Evolutionary conservation across 495 filamentous ascomycete genomes (phyloP).

Genomic region (Umbilicaria muhlenbergii): DNA sequence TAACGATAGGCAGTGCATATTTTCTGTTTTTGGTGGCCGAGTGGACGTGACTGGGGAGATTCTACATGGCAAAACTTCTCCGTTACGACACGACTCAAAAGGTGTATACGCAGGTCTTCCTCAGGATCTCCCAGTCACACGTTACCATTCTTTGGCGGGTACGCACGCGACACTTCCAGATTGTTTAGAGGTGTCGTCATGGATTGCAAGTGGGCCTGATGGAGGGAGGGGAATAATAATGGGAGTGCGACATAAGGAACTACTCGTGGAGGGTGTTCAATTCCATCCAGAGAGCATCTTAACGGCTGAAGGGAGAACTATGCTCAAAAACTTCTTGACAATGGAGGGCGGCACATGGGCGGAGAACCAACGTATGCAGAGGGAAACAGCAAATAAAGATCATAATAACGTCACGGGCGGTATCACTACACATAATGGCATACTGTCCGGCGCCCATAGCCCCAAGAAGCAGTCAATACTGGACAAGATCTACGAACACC

Average conservation of each 20-base stretch:
- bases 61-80: conserved; percentile 90
- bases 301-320: conserved; percentile 69
- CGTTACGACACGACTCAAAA: conserved; percentile 71
- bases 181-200: conserved; percentile 82
- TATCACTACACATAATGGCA: not conserved
- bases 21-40: conserved; percentile 75
- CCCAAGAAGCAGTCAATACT: conserved; percentile 70
- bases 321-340: conserved; percentile 83
- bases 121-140: conserved; percentile 69
- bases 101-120: conserved; percentile 70
- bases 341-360: conserved; percentile 84
- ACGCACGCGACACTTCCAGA: conserved; percentile 79
- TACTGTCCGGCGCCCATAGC: not conserved
- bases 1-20: conserved; percentile 64
- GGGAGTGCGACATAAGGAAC: conserved; percentile 88
- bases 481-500: conserved; percentile 79
- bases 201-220: conserved; percentile 40
- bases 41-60: conserved; percentile 94
- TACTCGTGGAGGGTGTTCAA: conserved; percentile 82
- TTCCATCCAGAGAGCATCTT: conserved; percentile 97
- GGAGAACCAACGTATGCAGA: conserved; percentile 35
- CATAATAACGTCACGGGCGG: conserved; percentile 7
- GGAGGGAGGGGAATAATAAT: conserved; percentile 75
- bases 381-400: not conserved
- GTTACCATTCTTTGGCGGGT: conserved; percentile 93